phyloP scores from a whole-genome alignment of 139 green algal genomes.

The Ulvella scutata region DNA sequence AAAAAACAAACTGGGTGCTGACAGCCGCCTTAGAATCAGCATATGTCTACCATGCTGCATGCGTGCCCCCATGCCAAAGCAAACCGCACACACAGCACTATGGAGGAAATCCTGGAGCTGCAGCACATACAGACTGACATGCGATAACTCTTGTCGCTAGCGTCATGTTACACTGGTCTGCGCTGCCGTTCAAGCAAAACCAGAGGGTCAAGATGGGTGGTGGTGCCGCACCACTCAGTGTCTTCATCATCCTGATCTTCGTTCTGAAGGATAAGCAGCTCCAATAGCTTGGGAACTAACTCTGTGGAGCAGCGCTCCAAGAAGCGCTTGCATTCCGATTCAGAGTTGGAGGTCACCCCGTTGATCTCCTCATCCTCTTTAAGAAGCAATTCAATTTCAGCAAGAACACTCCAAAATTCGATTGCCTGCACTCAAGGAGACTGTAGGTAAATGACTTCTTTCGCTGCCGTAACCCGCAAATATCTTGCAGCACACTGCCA shows the following conservation, averaged over 20 bases:
- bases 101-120: too few species aligned
- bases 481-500: too few species aligned
- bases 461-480: background rate
- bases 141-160: too few species aligned
- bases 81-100: too few species aligned
- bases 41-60: too few species aligned
- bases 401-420: slow-evolving; percentile 79
- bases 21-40: too few species aligned
- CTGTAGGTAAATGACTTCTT: background rate
- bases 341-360: background rate
- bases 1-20: too few species aligned
- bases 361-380: slow-evolving; percentile 37
- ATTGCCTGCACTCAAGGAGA: slow-evolving; percentile 61
- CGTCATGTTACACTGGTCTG: too few species aligned
- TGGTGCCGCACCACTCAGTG: slow-evolving; percentile 72
- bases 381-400: slow-evolving; percentile 27
- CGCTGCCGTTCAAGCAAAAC: too few species aligned
- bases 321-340: background rate
- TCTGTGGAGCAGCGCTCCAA: slow-evolving; percentile 12
- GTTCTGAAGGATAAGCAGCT: slow-evolving; percentile 95
- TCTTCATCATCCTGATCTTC: slow-evolving; percentile 84
- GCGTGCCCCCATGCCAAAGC: too few species aligned
- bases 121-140: too few species aligned
- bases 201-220: too few species aligned
- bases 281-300: slow-evolving; percentile 81